Percentiles rank a stretch among this genome's conserved stretches.
phyloP scores from a whole-genome alignment of 169 alveolate species.

The Plasmodium adleri region DNA sequence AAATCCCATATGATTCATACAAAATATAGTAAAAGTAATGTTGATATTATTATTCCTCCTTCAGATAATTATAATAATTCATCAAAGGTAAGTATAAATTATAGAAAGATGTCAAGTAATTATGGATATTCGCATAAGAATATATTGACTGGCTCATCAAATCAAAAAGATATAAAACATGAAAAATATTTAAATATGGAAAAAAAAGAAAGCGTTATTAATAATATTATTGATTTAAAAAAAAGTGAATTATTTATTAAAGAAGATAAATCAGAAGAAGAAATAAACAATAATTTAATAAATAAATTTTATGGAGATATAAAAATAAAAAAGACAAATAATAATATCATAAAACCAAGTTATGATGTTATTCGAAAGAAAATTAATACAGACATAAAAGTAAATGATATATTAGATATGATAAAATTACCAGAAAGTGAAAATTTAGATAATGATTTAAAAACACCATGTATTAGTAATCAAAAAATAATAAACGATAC shows the following conservation, averaged over 20 bases:
- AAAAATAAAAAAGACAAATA: conserved; percentile 18
- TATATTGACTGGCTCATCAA: background rate
- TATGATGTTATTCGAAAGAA: conserved; percentile 9
- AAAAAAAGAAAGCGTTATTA: background rate
- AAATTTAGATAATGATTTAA: conserved; percentile 11
- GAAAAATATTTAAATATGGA: background rate
- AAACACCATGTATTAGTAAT: conserved; percentile 32
- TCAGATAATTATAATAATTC: background rate
- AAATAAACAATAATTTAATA: conserved; percentile 7
- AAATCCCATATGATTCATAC: too few species aligned
- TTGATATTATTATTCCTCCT: too few species aligned
- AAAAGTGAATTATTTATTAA: background rate
- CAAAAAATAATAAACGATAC: background rate
- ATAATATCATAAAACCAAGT: background rate
- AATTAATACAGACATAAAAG: conserved; percentile 27
- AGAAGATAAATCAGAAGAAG: conserved; percentile 23
- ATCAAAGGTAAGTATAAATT: background rate
- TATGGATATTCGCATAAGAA: background rate
- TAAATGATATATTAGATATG: conserved; percentile 11
- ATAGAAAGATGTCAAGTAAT: background rate
- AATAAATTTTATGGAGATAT: conserved; percentile 55
- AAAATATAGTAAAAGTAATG: too few species aligned
- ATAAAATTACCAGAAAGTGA: conserved; percentile 23
- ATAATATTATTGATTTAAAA: background rate
- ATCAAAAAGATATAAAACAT: background rate